Evolutionary conservation across 2,329 filamentous ascomycete species (phyloP).

Genomic region (Zarea fungicola): DNA sequence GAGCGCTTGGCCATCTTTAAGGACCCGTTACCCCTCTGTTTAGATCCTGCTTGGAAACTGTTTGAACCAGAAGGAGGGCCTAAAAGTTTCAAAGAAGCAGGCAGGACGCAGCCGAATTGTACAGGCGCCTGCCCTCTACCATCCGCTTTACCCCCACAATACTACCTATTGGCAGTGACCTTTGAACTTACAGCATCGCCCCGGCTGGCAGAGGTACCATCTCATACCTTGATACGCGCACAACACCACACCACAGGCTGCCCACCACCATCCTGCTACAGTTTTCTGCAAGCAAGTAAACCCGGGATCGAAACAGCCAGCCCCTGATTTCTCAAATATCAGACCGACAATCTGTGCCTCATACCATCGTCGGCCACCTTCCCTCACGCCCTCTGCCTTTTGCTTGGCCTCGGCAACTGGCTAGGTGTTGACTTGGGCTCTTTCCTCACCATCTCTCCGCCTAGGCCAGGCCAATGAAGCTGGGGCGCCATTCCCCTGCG

Average conservation of each 20-base stretch:
- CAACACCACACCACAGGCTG: slow-evolving; percentile 3
- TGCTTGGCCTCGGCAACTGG: slow-evolving; percentile 17
- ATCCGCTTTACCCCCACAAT: background rate
- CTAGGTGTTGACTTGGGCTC: slow-evolving; percentile 17
- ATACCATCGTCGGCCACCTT: background rate
- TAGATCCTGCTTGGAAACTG: too few relatives aligned
- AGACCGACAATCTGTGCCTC: slow-evolving; percentile 2
- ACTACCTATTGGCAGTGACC: slow-evolving; percentile 4
- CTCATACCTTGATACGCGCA: background rate
- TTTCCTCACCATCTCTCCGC: slow-evolving; percentile 12
- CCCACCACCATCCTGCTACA: background rate
- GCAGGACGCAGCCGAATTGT: too few relatives aligned
- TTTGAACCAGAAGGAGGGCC: too few relatives aligned
- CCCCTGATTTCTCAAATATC: background rate
- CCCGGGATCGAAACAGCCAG: too few relatives aligned
- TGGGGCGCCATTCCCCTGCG: slow-evolving; percentile 16
- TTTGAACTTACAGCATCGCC: background rate
- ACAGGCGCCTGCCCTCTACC: too few relatives aligned
- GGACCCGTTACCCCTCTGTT: background rate
- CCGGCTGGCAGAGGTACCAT: background rate
- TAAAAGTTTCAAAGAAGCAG: too few relatives aligned
- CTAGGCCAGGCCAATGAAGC: slow-evolving; percentile 26
- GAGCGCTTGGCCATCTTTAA: background rate
- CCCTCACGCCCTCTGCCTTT: slow-evolving; percentile 9
- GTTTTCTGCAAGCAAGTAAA: background rate